Conservation (phyloP, 768 basidiomycete species). For the Candolleomyces aberdarensis region DNA sequence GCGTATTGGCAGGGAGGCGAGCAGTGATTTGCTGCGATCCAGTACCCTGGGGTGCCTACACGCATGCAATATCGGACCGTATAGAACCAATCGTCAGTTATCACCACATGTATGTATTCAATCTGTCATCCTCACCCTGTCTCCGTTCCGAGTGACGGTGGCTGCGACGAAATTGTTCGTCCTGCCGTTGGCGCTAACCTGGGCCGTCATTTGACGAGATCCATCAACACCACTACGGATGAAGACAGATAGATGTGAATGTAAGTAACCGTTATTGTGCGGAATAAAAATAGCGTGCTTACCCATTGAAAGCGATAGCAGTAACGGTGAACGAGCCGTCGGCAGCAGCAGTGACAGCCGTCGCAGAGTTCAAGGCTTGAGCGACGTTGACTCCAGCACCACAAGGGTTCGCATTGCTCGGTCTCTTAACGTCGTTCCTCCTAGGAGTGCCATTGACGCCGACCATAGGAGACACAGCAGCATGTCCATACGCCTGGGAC, state of each 20-base stretch:
- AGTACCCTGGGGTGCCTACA: constrained; percentile 33
- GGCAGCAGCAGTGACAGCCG: constrained; percentile 32
- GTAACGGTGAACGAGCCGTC: constrained; percentile 40
- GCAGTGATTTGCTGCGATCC: constrained; percentile 41
- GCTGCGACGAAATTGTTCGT: constrained; percentile 34
- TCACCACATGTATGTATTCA: too few relatives aligned
- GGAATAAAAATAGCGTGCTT: constrained; percentile 14
- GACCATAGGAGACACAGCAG: constrained; percentile 40
- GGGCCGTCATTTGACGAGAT: constrained; percentile 42
- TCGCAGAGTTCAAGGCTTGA: constrained; percentile 34
- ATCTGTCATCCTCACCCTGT: constrained; percentile 32
- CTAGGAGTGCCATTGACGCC: constrained; percentile 28
- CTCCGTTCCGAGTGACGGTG: constrained; percentile 44
- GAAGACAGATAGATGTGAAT: not conserved
- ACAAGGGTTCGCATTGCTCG: constrained; percentile 33
- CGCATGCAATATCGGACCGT: not conserved
- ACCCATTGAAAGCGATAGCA: constrained; percentile 48
- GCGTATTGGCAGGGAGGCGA: constrained; percentile 44
- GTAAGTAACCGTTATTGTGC: not conserved
- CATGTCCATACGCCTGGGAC: constrained; percentile 39
- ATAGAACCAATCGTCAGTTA: not conserved
- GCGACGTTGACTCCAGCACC: constrained; percentile 39
- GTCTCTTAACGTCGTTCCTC: constrained; percentile 32
- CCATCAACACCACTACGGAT: constrained; percentile 35
- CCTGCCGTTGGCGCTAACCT: constrained; percentile 44